These are phyloP conservation scores for Fusarium xylarioides DNA, from an alignment of 2,329 filamentous ascomycete species.

Conservation along the genomic window DNA sequence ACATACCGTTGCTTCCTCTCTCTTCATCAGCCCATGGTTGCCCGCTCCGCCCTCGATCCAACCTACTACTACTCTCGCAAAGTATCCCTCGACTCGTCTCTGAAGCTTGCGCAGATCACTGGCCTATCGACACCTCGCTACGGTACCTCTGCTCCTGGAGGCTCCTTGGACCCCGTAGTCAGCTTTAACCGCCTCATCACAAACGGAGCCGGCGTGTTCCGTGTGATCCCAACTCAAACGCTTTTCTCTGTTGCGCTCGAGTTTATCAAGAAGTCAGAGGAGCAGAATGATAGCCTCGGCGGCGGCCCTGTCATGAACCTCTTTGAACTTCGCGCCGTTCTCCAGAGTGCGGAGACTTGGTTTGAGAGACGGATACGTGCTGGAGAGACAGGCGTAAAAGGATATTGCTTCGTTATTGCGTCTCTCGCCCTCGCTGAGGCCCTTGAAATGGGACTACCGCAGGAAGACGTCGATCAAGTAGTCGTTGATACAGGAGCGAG, in stretches of 20 bases:
- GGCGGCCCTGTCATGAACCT: slow-evolving; percentile 44
- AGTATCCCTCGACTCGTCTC: slow-evolving; percentile 55
- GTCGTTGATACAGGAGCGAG: slow-evolving; percentile 41
- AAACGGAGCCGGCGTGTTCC: slow-evolving; percentile 55
- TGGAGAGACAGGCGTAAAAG: slow-evolving; percentile 57
- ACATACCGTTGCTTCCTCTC: slow-evolving; percentile 60
- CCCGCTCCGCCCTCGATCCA: slow-evolving; percentile 55
- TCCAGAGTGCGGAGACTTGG: slow-evolving; percentile 46
- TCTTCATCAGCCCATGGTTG: slow-evolving; percentile 62
- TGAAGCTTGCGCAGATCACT: slow-evolving; percentile 49
- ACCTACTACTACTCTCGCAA: slow-evolving; percentile 64
- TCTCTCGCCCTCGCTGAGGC: slow-evolving; percentile 48
- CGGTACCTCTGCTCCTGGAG: slow-evolving; percentile 18
- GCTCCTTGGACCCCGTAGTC: slow-evolving; percentile 30
- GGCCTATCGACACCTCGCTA: slow-evolving; percentile 38
- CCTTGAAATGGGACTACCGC: slow-evolving; percentile 42
- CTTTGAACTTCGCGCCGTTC: slow-evolving; percentile 46
- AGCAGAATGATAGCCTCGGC: slow-evolving; percentile 47
- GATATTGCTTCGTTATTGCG: slow-evolving; percentile 48
- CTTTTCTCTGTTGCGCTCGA: slow-evolving; percentile 57
- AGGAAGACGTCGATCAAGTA: slow-evolving; percentile 44
- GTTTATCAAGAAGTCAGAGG: slow-evolving; percentile 55
- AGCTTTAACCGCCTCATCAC: slow-evolving; percentile 52
- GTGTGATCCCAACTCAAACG: slow-evolving; percentile 52
- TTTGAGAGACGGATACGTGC: slow-evolving; percentile 48